Evolutionary conservation across 441 rosid genomes (phyloP), one percentile per base, ranked within the genome.

Genomic region (Pelargonium cotyledonis): DNA sequence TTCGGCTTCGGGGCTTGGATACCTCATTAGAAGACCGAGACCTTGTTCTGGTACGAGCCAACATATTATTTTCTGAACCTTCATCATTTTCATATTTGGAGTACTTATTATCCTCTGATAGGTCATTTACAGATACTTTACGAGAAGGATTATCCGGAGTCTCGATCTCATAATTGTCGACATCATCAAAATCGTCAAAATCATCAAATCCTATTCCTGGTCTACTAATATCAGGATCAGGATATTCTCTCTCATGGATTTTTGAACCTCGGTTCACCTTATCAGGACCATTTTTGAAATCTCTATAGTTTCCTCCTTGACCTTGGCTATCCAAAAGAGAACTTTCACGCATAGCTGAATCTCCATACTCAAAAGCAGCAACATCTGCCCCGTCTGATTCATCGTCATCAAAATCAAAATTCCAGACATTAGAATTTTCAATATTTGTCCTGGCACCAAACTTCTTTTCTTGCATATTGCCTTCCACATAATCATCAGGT

Each of bases 321-420:
- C 71, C 64, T 67, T 31, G 78, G 67, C 47, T 38, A 26, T 40
- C 77, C 16, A 73, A 15, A 47, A 74, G 72, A 43, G 73, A 70
- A 69, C 77, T 84, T 70, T 71, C 73, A 29, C 67, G 77, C 75
- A 67, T 84, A 68, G 74, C 70, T 6, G 75, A 85, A 85, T 94
- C 96, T 31, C 94, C 96, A 71, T 88, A 78, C 82, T 89, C 96
- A 71, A 91, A 91, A 1, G 94, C 87, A 79, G 91, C 97, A 74
- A 91, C 94, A 82, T 91, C 97, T 68, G 96, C 97, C 0, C 99
- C 97, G 73, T 94, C 97, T 41, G 97, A 94, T 84, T 91, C 97
- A 78, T 88, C 85, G 31, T 94, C 99, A 69, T 94, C 99, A 53
- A 94, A 94, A 76, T 94, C 89, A 71, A 94, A 94, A 83, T 91